A percentile compares a stretch with the other conserved stretches of the same genome.
Conservation (phyloP, 2,329 filamentous ascomycete genomes). For the Blastomyces silverae region DNA sequence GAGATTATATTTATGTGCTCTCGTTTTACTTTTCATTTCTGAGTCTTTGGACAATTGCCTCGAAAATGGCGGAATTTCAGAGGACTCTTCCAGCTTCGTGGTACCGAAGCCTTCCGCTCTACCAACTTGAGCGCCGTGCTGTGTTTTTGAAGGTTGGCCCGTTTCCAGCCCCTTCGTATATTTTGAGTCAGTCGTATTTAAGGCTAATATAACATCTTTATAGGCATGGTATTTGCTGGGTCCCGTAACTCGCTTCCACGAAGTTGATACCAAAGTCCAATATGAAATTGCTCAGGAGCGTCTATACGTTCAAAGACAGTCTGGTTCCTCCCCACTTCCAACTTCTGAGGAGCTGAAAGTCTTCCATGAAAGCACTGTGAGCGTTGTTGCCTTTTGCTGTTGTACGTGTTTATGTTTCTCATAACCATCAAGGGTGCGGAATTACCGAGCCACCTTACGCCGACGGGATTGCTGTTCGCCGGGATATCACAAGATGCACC, state of each 20-base stretch:
- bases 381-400: neutral
- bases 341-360: slow-evolving; percentile 38
- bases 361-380: slow-evolving; percentile 31
- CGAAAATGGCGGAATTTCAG: slow-evolving; percentile 30
- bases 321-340: slow-evolving; percentile 27
- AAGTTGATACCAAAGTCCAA: slow-evolving; percentile 36
- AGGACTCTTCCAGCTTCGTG: slow-evolving; percentile 49
- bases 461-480: slow-evolving; percentile 49
- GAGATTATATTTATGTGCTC: neutral
- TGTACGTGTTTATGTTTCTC: neutral
- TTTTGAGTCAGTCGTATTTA: slow-evolving; percentile 9
- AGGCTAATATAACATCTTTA: slow-evolving; percentile 10
- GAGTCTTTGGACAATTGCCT: neutral
- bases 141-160: slow-evolving; percentile 44
- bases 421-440: slow-evolving; percentile 25
- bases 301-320: slow-evolving; percentile 36
- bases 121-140: slow-evolving; percentile 46
- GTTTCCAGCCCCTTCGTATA: neutral
- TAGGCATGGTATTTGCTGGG: slow-evolving; percentile 50
- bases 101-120: slow-evolving; percentile 46
- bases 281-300: slow-evolving; percentile 49
- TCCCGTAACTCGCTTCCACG: slow-evolving; percentile 46
- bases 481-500: slow-evolving; percentile 46
- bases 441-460: slow-evolving; percentile 40
- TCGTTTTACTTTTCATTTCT: neutral